Conservation (phyloP, 768 basidiomycete genomes). For the Lentinula raphanica region DNA sequence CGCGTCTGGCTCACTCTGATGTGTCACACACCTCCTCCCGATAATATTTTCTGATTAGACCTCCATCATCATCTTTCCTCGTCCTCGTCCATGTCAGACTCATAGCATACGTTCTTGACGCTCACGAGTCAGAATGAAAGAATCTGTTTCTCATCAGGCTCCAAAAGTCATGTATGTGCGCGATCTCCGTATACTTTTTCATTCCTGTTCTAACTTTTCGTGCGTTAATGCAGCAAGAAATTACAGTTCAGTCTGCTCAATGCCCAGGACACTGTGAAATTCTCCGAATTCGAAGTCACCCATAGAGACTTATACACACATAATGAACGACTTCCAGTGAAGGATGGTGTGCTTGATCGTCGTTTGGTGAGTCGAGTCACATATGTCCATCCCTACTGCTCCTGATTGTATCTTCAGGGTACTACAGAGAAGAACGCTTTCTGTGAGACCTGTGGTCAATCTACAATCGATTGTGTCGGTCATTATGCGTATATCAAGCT, state of each 20-base stretch:
- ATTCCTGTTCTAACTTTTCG: conserved; percentile 7
- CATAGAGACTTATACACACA: conserved; percentile 88
- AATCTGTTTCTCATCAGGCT: conserved; percentile 70
- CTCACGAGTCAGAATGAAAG: conserved; percentile 58
- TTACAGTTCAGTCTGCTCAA: conserved; percentile 93
- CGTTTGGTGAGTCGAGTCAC: conserved; percentile 58
- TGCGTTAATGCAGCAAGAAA: conserved; percentile 68
- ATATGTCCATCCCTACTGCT: neutral
- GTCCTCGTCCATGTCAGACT: no score
- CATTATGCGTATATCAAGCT: conserved; percentile 99
- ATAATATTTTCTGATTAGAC: neutral
- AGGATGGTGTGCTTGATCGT: conserved; percentile 88
- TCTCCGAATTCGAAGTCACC: conserved; percentile 95
- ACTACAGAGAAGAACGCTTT: conserved; percentile 89
- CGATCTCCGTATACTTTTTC: neutral
- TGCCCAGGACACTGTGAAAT: conserved; percentile 91
- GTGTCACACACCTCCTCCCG: neutral
- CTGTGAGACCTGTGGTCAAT: conserved; percentile 93
- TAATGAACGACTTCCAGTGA: conserved; percentile 77
- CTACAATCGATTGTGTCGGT: conserved; percentile 91
- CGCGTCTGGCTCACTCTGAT: neutral
- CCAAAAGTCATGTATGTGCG: conserved; percentile 74
- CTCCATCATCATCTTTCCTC: neutral
- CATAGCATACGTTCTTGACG: neutral
- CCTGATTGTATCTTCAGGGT: conserved; percentile 47